Conservation (phyloP, 2,329 filamentous ascomycete genomes). For the Calonectria pseudoturangicola region DNA sequence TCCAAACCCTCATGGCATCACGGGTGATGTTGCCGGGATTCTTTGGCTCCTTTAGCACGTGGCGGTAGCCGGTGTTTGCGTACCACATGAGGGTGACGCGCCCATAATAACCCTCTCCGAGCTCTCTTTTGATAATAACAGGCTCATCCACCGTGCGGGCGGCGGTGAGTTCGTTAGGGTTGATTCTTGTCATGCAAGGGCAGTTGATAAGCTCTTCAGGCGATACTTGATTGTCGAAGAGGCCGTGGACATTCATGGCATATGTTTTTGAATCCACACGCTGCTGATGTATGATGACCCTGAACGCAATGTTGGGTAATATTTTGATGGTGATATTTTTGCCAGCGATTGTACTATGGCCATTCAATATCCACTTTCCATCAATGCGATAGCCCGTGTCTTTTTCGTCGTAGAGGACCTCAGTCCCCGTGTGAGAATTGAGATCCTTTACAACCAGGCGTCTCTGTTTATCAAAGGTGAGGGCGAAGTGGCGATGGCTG, state of each 20-base stretch:
- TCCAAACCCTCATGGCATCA: slow-evolving; percentile 9
- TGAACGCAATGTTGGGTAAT: background rate
- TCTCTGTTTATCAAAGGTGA: slow-evolving; percentile 16
- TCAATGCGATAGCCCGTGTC: slow-evolving; percentile 10
- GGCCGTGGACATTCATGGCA: background rate
- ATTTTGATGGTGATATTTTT: slow-evolving; percentile 17
- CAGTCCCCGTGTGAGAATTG: background rate
- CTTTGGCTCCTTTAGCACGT: slow-evolving; percentile 6
- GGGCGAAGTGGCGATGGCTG: slow-evolving; percentile 6
- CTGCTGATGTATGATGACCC: background rate
- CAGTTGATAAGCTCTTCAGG: slow-evolving; percentile 17
- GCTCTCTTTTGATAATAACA: slow-evolving; percentile 1
- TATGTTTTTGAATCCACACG: background rate
- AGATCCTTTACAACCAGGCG: slow-evolving; percentile 10
- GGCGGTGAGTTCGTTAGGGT: background rate
- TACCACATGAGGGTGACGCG: slow-evolving; percentile 16
- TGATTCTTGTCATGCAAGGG: background rate
- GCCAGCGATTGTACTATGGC: slow-evolving; percentile 6
- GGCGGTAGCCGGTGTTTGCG: slow-evolving; percentile 4
- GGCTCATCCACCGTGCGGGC: background rate
- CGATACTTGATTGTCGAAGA: slow-evolving; percentile 15
- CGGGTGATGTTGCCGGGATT: background rate
- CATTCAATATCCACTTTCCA: slow-evolving; percentile 16
- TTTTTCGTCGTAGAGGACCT: slow-evolving; percentile 15
- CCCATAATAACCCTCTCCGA: background rate